Base-by-base conservation (phyloP, 2,329 filamentous ascomycete species). In the Verticillium zaregamsianum region DNA sequence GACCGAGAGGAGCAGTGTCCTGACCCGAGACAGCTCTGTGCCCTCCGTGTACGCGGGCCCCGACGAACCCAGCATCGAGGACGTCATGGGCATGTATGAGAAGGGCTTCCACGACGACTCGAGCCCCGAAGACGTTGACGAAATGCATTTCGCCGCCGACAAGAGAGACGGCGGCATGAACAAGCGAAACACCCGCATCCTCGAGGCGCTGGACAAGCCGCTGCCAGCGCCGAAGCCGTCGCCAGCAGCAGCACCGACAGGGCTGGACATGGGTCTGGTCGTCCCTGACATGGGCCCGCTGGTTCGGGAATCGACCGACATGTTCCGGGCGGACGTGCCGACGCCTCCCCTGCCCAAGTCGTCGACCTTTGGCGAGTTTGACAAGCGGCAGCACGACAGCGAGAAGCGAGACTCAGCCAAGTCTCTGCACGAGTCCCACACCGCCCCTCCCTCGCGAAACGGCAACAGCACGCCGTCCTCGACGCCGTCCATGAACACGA, bases 1-100 rank as follows among this genome's bases (percentile, higher is more conserved):
- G n/a, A 96, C 92, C 1, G 91, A 94, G 71, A 84, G 91, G 64
- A 96, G 91, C 73, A 97, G 93, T 70, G 82, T 95, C 58, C 74
- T 89, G 66, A 95, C 92, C 3, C 92, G 91, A 68, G 86, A 87
- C 63, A 96, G 90, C 78, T 93, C 90, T 2, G 82, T 88, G 59
- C 90, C 77, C 77, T 95, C 80, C 64, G 82, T 82, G 74, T 79
- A 80, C 65, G 75, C 67, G 55, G 67, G 69, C 63, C 80, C 84
- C 64, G 85, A 87, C 65, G 84, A 83, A 49, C 79, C 85, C 61
- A 87, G 85, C 68, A 78, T 90, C 35, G 86, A 89, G 67, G 86
- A 89, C 77, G 83, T 92, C 60, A 89, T 91, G 75, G 87, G 84
- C 70, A 87, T 88, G 79, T 90, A 89, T 72, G 86, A 88, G 70